Base-by-base conservation (phyloP, 371 early-diverging fungal species). In the Mortierella polycephala region DNA sequence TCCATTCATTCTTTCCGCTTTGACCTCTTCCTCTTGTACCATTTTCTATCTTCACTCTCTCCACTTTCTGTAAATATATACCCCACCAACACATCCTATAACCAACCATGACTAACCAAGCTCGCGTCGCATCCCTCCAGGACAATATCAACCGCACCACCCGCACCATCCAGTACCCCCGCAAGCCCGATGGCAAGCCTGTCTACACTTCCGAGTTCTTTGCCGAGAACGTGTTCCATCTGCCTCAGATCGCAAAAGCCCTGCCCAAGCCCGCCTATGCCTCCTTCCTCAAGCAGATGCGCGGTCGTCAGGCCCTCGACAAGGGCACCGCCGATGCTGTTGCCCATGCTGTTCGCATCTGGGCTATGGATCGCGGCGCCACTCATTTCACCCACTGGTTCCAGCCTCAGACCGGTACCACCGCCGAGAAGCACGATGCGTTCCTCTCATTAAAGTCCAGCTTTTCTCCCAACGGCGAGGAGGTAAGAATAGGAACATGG, bases 321-420 rank as follows among this genome's bases (percentile, higher is more conserved):
- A 98, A 98, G 90, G 62, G 96, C 37, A 98, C 98, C 18, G 96
- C 97, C 37, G 98, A 99, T 88, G 97, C 98, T 57, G 95, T 99
- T 74, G 98, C 98, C 37, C 98, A 99, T 83, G 97, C 98, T 94
- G 97, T 92, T 69, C 91, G 95, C 61, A 92, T 96, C 57, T 99
- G 99, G 99, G 96, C 98, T 71, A 92, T 95, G 93, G 95, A 96
- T 80, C 90, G 91, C 51, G 92, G 91, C 50, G 97, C 97, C 58
- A 96, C 96, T 59, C 98, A 99, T 87, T 99, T 96, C 84, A 97
- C 98, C 52, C 99, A 99, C 87, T 98, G 98, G 98, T 99, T 99
- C 92, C 99, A 99, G 87, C 99, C 98, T 67, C 94, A 96, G 88
- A 99, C 97, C 18, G 98, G 75, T 54, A 94, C 96, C 62, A 99